Evolutionary conservation across 352 stramenopile species (phyloP).

Genomic region (Phytophthora podocarpi): DNA sequence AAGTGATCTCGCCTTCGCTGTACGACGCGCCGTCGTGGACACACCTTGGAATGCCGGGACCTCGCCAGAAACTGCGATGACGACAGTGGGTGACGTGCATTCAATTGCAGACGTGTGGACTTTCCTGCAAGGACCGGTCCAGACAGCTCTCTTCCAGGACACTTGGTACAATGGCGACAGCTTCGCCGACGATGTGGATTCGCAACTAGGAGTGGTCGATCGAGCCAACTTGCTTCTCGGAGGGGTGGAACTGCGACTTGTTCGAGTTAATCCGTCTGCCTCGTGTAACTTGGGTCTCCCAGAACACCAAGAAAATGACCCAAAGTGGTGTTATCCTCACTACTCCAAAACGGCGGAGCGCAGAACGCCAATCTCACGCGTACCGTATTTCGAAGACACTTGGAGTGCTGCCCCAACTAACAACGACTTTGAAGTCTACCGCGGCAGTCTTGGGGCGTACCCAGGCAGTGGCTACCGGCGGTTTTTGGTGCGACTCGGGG

Average conservation of each 20-base stretch:
- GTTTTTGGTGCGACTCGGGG: constrained; percentile 28
- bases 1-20: constrained; percentile 40
- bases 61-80: background rate
- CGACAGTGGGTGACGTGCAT: constrained; percentile 40
- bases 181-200: constrained; percentile 52
- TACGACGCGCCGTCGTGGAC: constrained; percentile 32
- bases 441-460: constrained; percentile 45
- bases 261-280: constrained; percentile 45
- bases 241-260: constrained; percentile 53
- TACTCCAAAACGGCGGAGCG: constrained; percentile 36
- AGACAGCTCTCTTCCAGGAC: constrained; percentile 51
- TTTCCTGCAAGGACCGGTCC: constrained; percentile 49
- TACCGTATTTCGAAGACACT: constrained; percentile 39
- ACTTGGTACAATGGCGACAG: constrained; percentile 65
- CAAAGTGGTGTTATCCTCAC: constrained; percentile 44
- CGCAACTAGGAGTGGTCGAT: constrained; percentile 54
- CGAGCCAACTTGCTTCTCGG: constrained; percentile 62
- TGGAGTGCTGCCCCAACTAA: constrained; percentile 10
- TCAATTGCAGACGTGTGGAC: constrained; percentile 59
- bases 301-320: background rate
- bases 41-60: constrained; percentile 17
- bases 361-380: constrained; percentile 12
- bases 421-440: constrained; percentile 26
- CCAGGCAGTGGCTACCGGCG: constrained; percentile 31
- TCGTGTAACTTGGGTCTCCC: constrained; percentile 17